A percentile compares a stretch with the other conserved stretches of the same genome.
phyloP scores from a whole-genome alignment of 2,329 filamentous ascomycete species.

The Aspergillus sojae region DNA sequence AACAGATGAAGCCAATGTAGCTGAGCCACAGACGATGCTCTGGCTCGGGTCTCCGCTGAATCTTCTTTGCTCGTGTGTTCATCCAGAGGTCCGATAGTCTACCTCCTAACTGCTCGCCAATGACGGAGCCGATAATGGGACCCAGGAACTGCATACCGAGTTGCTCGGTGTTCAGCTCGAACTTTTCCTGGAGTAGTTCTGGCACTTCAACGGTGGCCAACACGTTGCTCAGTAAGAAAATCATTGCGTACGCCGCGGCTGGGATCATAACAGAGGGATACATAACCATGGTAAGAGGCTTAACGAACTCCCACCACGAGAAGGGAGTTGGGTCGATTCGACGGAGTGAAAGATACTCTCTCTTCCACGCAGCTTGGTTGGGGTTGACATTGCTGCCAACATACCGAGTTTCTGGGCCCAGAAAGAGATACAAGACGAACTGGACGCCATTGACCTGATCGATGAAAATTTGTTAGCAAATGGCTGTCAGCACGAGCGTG shows the following conservation, averaged over 20 bases:
- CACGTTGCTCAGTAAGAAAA: slow-evolving; percentile 59
- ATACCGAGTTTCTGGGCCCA: slow-evolving; percentile 60
- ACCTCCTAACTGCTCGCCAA: slow-evolving; percentile 65
- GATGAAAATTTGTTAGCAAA: slow-evolving; percentile 16
- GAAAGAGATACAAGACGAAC: slow-evolving; percentile 58
- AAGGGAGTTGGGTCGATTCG: slow-evolving; percentile 59
- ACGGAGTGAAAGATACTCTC: slow-evolving; percentile 49
- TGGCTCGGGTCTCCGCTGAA: slow-evolving; percentile 47
- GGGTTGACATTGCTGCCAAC: slow-evolving; percentile 32
- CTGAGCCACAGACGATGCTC: slow-evolving; percentile 63
- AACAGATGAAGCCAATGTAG: slow-evolving; percentile 56
- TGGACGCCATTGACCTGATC: slow-evolving; percentile 58
- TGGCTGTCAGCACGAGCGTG: slow-evolving; percentile 5
- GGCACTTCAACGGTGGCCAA: slow-evolving; percentile 63
- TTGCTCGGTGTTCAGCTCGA: slow-evolving; percentile 60
- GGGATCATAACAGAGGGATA: slow-evolving; percentile 56
- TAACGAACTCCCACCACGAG: slow-evolving; percentile 53
- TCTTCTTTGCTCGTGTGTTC: slow-evolving; percentile 38
- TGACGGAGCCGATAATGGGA: slow-evolving; percentile 60
- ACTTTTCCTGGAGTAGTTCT: slow-evolving; percentile 59
- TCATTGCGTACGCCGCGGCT: slow-evolving; percentile 58
- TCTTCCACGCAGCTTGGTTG: slow-evolving; percentile 42
- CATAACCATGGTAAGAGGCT: slow-evolving; percentile 51
- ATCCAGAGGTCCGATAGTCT: slow-evolving; percentile 61
- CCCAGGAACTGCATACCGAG: slow-evolving; percentile 63